Evolutionary conservation across 2,329 filamentous ascomycete species (phyloP).

Genomic region (Aspergillus floridensis): DNA sequence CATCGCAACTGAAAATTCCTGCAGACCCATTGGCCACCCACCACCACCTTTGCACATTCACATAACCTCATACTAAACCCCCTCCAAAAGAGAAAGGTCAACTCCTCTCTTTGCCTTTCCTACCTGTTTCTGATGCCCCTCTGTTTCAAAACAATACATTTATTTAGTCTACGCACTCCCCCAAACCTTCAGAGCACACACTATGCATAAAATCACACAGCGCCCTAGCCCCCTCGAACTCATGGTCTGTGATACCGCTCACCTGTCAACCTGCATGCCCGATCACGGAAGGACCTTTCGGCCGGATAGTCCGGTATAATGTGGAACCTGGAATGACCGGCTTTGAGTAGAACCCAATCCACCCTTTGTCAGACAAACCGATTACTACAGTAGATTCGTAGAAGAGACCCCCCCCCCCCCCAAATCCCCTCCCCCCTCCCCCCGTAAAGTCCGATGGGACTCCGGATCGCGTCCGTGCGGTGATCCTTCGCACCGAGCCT

Average conservation of each 20-base stretch:
- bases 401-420: no score
- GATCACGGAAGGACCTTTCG: constrained; percentile 28
- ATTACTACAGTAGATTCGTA: no score
- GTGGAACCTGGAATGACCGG: constrained; percentile 40
- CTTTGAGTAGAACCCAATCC: constrained; percentile 44
- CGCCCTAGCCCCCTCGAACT: constrained; percentile 38
- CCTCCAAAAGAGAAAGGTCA: constrained; percentile 40
- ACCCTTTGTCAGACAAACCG: constrained; percentile 17
- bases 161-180: constrained; percentile 51
- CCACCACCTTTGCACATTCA: constrained; percentile 6
- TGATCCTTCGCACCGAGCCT: constrained; percentile 40
- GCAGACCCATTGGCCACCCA: neutral
- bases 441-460: neutral
- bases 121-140: constrained; percentile 16
- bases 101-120: constrained; percentile 39
- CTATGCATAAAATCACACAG: constrained; percentile 45
- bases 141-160: constrained; percentile 46
- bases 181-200: constrained; percentile 40
- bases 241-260: constrained; percentile 43
- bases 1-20: no score
- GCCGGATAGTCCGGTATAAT: constrained; percentile 49
- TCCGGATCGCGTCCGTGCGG: constrained; percentile 26
- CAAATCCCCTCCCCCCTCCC: constrained; percentile 30
- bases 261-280: constrained; percentile 25
- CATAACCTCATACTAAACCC: constrained; percentile 9